Conservation (phyloP, 768 basidiomycete species). For the Termitomyces sp. region DNA sequence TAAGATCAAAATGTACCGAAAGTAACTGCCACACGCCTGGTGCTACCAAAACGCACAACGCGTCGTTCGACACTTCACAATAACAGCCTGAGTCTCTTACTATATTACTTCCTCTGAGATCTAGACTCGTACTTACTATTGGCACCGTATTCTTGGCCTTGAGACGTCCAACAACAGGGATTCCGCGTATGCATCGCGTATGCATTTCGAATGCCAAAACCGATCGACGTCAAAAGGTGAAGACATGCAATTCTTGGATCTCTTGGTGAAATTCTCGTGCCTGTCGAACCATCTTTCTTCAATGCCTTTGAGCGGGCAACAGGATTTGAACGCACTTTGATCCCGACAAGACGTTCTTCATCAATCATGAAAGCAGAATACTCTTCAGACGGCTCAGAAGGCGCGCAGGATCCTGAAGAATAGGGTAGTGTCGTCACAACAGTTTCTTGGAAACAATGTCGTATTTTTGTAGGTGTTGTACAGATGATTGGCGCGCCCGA, state of each 20-base stretch:
- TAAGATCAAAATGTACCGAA: too few species aligned
- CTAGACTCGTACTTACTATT: too few species aligned
- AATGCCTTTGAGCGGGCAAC: not conserved
- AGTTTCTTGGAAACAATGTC: constrained; percentile 8
- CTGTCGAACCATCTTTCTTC: not conserved
- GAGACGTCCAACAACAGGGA: too few species aligned
- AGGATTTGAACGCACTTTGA: constrained; percentile 11
- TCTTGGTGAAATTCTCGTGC: constrained; percentile 12
- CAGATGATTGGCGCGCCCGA: not conserved
- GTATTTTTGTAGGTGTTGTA: constrained; percentile 2
- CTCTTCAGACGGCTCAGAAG: not conserved
- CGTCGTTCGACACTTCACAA: too few species aligned
- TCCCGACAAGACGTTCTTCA: constrained; percentile 18
- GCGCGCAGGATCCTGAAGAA: not conserved
- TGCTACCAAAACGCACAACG: too few species aligned
- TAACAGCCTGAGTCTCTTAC: too few species aligned
- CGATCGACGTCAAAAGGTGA: constrained; percentile 4
- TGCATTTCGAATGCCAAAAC: too few species aligned
- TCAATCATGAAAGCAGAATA: constrained; percentile 21
- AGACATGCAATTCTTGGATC: constrained; percentile 13
- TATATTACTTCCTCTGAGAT: too few species aligned
- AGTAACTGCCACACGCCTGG: too few species aligned
- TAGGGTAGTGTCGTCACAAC: constrained; percentile 15
- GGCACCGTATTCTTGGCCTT: too few species aligned
- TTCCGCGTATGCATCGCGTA: too few species aligned